Percentiles rank a stretch among this genome's conserved stretches.
Conservation (phyloP, 176 grass and related monocot genomes). For the Panicum miliaceum region DNA sequence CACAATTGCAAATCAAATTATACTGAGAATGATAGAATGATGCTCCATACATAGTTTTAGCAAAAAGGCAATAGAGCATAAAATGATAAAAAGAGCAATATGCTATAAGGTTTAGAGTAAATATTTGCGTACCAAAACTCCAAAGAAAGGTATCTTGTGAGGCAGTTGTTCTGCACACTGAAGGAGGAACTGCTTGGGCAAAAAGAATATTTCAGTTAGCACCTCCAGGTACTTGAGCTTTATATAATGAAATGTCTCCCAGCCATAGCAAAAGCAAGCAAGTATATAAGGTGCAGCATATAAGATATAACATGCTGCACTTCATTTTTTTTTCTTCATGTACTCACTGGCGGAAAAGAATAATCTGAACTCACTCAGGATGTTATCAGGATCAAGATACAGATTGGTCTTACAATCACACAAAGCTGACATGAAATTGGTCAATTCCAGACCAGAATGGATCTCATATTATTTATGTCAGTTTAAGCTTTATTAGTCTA, state of each 20-base stretch:
- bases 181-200: slow-evolving; percentile 76
- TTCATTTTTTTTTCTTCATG: neutral
- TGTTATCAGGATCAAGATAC: neutral
- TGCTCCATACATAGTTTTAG: slow-evolving; percentile 24
- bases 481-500: too few species aligned
- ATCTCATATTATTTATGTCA: too few species aligned
- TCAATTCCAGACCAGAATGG: too few species aligned
- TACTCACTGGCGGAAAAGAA: slow-evolving; percentile 1
- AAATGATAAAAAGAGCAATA: slow-evolving; percentile 25
- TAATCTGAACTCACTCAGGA: neutral
- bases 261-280: neutral
- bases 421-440: neutral
- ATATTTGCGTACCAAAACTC: slow-evolving; percentile 76
- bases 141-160: slow-evolving; percentile 96
- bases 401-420: neutral
- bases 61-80: slow-evolving; percentile 12
- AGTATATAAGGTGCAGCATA: slow-evolving; percentile 32
- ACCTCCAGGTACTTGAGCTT: slow-evolving; percentile 31
- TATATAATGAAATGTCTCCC: neutral
- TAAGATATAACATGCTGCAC: slow-evolving; percentile 9
- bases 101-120: slow-evolving; percentile 26
- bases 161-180: slow-evolving; percentile 89
- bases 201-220: slow-evolving; percentile 46
- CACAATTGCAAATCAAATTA: slow-evolving; percentile 26
- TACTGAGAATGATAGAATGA: neutral